A percentile compares a stretch with the other conserved stretches of the same genome.
phyloP scores from a whole-genome alignment of 2,329 filamentous ascomycete genomes.

The Rosellinia necatrix region DNA sequence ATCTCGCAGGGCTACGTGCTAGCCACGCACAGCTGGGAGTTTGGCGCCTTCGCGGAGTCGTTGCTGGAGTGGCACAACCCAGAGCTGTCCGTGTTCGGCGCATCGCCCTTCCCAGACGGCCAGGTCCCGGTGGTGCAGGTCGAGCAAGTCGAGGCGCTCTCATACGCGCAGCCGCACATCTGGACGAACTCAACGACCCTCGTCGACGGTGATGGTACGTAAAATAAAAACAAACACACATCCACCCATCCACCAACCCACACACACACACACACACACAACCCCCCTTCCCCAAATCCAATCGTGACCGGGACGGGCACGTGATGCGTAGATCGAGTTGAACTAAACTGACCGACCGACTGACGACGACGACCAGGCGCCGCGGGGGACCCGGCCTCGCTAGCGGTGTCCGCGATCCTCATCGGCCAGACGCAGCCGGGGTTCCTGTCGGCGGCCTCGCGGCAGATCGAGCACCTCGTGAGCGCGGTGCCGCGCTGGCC shows the following conservation, averaged over 20 bases:
- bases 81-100: conserved; percentile 32
- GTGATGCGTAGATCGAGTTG: background rate
- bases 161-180: conserved; percentile 34
- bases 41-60: conserved; percentile 34
- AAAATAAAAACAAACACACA: too few species aligned
- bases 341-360: conserved; percentile 7
- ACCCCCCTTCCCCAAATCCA: background rate
- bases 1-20: conserved; percentile 33
- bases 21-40: conserved; percentile 38
- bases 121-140: conserved; percentile 43
- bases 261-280: too few species aligned
- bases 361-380: conserved; percentile 36
- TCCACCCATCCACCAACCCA: background rate
- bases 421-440: conserved; percentile 42
- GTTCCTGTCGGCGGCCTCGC: conserved; percentile 45
- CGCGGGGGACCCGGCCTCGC: conserved; percentile 49
- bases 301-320: too few species aligned
- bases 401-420: conserved; percentile 50
- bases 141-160: conserved; percentile 28
- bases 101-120: conserved; percentile 40
- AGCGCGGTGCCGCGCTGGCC: conserved; percentile 45
- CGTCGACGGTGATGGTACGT: conserved; percentile 32
- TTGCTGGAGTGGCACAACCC: conserved; percentile 36
- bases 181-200: conserved; percentile 32
- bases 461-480: conserved; percentile 48